Evolutionary conservation across 352 stramenopile genomes (phyloP).

Genomic region (Pythium coloratum): DNA sequence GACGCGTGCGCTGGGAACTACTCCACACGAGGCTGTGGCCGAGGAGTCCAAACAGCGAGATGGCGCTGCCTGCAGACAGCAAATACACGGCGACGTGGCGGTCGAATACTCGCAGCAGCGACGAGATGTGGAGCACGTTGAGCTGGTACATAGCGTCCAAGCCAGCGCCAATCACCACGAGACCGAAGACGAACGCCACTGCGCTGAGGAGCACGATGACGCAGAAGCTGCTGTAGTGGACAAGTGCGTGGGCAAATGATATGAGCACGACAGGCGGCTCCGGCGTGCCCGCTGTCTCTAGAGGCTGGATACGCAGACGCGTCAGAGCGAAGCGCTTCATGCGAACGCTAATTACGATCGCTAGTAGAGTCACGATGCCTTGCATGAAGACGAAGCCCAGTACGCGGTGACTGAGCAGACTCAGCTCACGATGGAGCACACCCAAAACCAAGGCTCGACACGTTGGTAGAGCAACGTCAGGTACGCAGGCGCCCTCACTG

Average conservation of each 20-base stretch:
- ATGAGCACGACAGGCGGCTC: neutral
- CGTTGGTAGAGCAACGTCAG: conserved; percentile 7
- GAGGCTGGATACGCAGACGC: neutral
- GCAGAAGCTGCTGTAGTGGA: conserved; percentile 18
- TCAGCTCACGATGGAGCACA: conserved; percentile 20
- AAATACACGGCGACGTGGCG: conserved; percentile 53
- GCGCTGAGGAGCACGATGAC: conserved; percentile 29
- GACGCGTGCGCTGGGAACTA: neutral
- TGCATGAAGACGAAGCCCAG: conserved; percentile 7
- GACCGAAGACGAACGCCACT: conserved; percentile 31
- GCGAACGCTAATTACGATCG: neutral
- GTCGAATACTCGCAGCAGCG: conserved; percentile 55
- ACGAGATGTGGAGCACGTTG: conserved; percentile 69
- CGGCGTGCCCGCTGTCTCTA: neutral
- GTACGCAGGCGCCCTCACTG: conserved; percentile 22
- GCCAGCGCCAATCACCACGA: conserved; percentile 46
- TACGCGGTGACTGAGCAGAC: neutral
- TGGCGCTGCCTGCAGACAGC: conserved; percentile 32
- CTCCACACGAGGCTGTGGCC: conserved; percentile 36
- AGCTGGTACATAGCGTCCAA: conserved; percentile 61
- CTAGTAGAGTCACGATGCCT: conserved; percentile 4
- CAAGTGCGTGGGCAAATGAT: conserved; percentile 19
- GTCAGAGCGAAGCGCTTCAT: conserved; percentile 10
- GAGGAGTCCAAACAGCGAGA: conserved; percentile 40
- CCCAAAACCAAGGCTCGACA: conserved; percentile 16